A percentile compares a stretch with the other conserved stretches of the same genome.
These are phyloP conservation scores for Coniochaeta prunicola DNA, from an alignment of 2,329 filamentous ascomycete species.

Conservation along the genomic window DNA sequence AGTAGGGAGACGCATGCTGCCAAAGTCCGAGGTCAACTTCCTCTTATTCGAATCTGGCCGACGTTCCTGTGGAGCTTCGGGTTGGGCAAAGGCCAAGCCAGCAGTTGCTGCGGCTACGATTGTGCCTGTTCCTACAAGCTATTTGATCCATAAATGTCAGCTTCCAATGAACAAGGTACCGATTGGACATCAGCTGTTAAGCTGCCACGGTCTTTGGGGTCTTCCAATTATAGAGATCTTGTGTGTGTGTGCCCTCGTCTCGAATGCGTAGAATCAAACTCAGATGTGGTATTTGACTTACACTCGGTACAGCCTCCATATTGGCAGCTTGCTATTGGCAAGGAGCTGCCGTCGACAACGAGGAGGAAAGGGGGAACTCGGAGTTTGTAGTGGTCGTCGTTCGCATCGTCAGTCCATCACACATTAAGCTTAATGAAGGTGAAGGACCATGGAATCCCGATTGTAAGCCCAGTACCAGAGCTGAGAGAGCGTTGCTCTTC, in stretches of 20 bases:
- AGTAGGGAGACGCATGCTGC: constrained; percentile 19
- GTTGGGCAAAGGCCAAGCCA: constrained; percentile 52
- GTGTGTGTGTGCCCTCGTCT: not conserved
- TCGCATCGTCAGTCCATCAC: constrained; percentile 31
- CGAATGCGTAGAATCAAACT: not conserved
- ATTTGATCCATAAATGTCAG: constrained; percentile 6
- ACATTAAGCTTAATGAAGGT: not conserved
- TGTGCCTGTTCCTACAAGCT: constrained; percentile 57
- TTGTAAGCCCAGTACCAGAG: not conserved
- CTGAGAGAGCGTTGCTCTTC: not conserved
- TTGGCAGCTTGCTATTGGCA: constrained; percentile 21
- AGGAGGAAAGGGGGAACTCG: constrained; percentile 21
- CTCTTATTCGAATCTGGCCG: constrained; percentile 23
- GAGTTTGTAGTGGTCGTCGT: constrained; percentile 22
- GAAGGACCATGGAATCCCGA: not conserved
- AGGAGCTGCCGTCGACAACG: constrained; percentile 20
- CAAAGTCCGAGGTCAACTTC: constrained; percentile 20
- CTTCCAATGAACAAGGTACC: not conserved
- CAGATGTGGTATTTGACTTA: constrained; percentile 25
- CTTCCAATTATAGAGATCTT: not conserved
- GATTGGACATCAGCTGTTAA: not conserved
- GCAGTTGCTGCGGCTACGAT: constrained; percentile 53
- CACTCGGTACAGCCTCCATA: constrained; percentile 35
- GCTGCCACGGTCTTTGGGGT: not conserved
- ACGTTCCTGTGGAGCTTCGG: constrained; percentile 30